These are phyloP conservation scores for Phoma sp. DNA, from an alignment of 2,329 filamentous ascomycete species.

Conservation along the genomic window DNA sequence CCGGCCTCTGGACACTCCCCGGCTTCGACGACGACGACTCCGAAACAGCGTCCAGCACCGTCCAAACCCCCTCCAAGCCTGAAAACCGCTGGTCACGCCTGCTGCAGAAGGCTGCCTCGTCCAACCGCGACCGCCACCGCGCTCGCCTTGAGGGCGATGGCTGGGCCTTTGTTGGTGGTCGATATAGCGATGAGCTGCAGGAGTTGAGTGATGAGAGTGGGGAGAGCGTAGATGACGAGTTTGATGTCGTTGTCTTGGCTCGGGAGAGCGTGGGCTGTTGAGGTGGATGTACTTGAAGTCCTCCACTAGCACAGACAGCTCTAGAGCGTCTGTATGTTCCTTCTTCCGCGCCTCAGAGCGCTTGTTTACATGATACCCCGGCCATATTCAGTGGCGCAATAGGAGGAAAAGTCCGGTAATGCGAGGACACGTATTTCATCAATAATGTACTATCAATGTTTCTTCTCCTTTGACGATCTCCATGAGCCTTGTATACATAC, in stretches of 20 bases:
- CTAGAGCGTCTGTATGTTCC: background rate
- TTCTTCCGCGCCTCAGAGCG: background rate
- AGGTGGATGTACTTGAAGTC: too few species aligned
- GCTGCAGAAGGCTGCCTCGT: slow-evolving; percentile 35
- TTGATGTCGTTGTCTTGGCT: slow-evolving; percentile 42
- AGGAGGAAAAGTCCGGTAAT: slow-evolving; percentile 1
- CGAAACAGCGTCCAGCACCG: slow-evolving; percentile 2
- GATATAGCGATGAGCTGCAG: slow-evolving; percentile 30
- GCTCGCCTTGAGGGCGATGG: slow-evolving; percentile 42
- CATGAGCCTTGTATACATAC: too few species aligned
- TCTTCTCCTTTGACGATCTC: background rate
- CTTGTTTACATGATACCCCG: slow-evolving; percentile 1
- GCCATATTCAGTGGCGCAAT: background rate
- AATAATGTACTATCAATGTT: background rate
- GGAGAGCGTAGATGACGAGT: slow-evolving; percentile 45
- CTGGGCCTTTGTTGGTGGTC: slow-evolving; percentile 40
- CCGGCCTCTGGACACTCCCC: slow-evolving; percentile 42
- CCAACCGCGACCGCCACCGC: slow-evolving; percentile 40
- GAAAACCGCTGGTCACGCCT: slow-evolving; percentile 24
- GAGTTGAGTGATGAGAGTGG: slow-evolving; percentile 26
- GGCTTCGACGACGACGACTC: slow-evolving; percentile 43
- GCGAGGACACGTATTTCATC: background rate
- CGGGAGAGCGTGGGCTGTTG: slow-evolving; percentile 11
- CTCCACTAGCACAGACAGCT: background rate
- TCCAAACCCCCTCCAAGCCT: slow-evolving; percentile 1